Evolutionary conservation across 139 green algal genomes (phyloP).

Genomic region (Astrephomene gubernaculifera): DNA sequence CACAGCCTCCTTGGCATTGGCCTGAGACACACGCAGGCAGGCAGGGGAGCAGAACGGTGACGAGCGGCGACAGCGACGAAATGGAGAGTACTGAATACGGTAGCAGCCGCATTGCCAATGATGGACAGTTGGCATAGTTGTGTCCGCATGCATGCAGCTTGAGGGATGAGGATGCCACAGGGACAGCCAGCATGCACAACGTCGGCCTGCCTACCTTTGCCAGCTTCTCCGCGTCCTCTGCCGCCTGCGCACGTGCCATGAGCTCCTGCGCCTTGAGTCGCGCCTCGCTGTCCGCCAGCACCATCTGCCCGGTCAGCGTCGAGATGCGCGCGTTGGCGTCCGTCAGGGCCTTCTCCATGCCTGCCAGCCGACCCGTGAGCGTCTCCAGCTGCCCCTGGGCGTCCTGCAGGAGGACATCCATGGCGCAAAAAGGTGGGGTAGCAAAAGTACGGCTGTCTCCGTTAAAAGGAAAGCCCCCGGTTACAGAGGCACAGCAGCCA

Average conservation of each 20-base stretch:
- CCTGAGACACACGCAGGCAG: background rate
- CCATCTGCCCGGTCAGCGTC: conserved; percentile 41
- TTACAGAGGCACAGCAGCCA: too few species aligned
- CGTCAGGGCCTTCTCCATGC: conserved; percentile 32
- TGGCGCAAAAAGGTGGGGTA: too few species aligned
- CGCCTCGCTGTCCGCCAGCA: conserved; percentile 47
- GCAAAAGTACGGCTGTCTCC: too few species aligned
- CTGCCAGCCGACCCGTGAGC: conserved; percentile 27
- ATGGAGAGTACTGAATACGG: too few species aligned
- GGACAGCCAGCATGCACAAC: too few species aligned
- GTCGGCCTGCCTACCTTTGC: conserved; percentile 25
- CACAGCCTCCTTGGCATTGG: conserved; percentile 28
- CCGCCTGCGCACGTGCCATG: conserved; percentile 15
- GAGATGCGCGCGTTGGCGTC: conserved; percentile 42
- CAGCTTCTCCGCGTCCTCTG: conserved; percentile 38
- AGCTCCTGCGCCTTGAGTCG: conserved; percentile 45
- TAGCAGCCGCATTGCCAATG: too few species aligned
- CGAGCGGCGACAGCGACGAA: too few species aligned
- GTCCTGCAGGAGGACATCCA: conserved; percentile 21
- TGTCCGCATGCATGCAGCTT: too few species aligned
- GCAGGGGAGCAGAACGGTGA: too few species aligned
- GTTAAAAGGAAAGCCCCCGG: too few species aligned
- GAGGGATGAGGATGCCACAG: too few species aligned
- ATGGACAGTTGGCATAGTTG: too few species aligned
- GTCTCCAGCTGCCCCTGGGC: conserved; percentile 29